Percentiles rank a stretch among this genome's conserved stretches.
phyloP scores from a whole-genome alignment of 2,329 filamentous ascomycete genomes.

The Fusarium mangiferae region DNA sequence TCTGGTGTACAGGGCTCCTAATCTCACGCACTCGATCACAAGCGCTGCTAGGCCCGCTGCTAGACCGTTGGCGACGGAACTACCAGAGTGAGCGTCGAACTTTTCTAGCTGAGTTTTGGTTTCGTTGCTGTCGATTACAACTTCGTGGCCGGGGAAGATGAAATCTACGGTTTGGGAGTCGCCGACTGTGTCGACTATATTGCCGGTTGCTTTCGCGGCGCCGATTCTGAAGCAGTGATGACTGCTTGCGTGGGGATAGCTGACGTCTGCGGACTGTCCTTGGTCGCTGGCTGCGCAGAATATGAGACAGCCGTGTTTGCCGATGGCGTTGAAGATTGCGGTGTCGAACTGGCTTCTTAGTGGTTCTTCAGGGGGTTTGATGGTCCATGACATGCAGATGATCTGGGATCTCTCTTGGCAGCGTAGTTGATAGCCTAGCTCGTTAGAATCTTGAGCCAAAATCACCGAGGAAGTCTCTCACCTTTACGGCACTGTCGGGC shows the following conservation, averaged over 20 bases:
- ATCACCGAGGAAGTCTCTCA: neutral
- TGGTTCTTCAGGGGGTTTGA: neutral
- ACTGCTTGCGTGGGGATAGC: constrained; percentile 11
- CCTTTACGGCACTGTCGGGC: neutral
- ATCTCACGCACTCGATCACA: neutral
- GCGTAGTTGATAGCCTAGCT: neutral
- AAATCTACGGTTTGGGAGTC: neutral
- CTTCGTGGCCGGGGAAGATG: neutral
- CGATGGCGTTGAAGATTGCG: neutral
- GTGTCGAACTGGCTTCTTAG: neutral
- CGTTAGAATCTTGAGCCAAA: accelerated
- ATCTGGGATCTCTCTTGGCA: neutral
- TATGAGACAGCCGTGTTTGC: neutral
- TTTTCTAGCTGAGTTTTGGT: neutral
- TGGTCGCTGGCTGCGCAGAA: neutral
- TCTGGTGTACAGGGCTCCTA: constrained; percentile 1
- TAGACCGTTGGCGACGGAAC: constrained; percentile 7
- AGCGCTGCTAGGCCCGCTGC: constrained; percentile 2
- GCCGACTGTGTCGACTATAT: constrained; percentile 3
- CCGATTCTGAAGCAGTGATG: constrained; percentile 15
- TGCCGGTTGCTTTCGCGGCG: constrained; percentile 13
- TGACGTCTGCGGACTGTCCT: constrained; percentile 4
- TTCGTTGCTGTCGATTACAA: neutral
- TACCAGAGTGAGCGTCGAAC: constrained; percentile 1
- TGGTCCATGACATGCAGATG: neutral